phyloP scores from a whole-genome alignment of 345 rosid genomes.

The Psidium guajava region DNA sequence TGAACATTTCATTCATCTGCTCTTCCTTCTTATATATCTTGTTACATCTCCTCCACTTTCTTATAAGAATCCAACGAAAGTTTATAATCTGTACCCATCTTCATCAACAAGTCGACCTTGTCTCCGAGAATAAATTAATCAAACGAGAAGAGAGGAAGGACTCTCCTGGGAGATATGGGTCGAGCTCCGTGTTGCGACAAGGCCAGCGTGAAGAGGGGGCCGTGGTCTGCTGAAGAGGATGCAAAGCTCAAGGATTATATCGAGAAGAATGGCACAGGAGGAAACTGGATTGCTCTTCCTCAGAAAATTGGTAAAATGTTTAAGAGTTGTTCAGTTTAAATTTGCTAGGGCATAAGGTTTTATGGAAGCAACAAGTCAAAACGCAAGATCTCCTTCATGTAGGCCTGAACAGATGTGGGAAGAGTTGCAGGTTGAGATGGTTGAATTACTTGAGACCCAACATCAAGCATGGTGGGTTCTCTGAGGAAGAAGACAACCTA shows the following conservation, averaged over 20 bases:
- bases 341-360: background rate
- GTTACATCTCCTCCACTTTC: constrained; percentile 4
- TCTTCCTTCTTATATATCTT: constrained; percentile 27
- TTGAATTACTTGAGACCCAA: constrained; percentile 94
- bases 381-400: background rate
- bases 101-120: background rate
- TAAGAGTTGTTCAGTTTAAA: background rate
- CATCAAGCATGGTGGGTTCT: constrained; percentile 97
- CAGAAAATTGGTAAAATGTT: constrained; percentile 65
- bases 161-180: constrained; percentile 38
- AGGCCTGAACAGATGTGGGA: constrained; percentile 98
- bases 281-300: constrained; percentile 98
- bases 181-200: constrained; percentile 99
- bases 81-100: background rate
- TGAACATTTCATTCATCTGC: background rate
- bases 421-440: constrained; percentile 99
- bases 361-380: background rate
- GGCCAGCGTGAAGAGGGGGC: constrained; percentile 87
- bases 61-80: background rate
- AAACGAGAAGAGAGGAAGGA: background rate
- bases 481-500: constrained; percentile 98
- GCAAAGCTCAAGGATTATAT: constrained; percentile 82
- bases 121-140: constrained; percentile 3
- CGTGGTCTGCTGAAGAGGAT: constrained; percentile 98
- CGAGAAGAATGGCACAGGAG: constrained; percentile 79